phyloP scores from a whole-genome alignment of 2,329 filamentous ascomycete genomes.

The Talaromyces sp. region DNA sequence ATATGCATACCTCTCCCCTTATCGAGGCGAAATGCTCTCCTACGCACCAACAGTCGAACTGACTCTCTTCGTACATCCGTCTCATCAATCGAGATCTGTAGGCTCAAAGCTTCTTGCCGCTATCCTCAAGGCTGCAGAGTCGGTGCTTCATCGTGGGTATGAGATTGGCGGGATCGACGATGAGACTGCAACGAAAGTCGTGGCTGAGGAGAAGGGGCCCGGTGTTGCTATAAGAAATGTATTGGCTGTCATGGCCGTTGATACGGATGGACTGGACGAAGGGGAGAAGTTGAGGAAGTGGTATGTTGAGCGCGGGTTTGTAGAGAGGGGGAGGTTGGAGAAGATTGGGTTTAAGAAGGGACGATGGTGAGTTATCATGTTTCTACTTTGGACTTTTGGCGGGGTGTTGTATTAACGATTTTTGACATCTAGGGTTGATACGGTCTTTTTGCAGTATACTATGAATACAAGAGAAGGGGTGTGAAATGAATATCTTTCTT shows the following conservation, averaged over 20 bases:
- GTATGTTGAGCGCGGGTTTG: conserved; percentile 39
- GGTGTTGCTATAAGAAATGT: conserved; percentile 28
- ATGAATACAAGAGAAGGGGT: not conserved
- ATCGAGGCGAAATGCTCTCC: conserved; percentile 33
- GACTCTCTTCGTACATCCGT: conserved; percentile 38
- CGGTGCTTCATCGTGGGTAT: conserved; percentile 21
- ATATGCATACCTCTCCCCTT: conserved; percentile 36
- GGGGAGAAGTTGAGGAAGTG: conserved; percentile 36
- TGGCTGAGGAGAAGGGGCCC: not conserved
- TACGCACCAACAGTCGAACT: conserved; percentile 43
- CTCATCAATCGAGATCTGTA: conserved; percentile 30
- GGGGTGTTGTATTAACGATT: not conserved
- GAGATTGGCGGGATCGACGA: conserved; percentile 20
- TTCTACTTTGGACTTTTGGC: not conserved
- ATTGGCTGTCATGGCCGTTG: conserved; percentile 39
- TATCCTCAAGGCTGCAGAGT: conserved; percentile 31
- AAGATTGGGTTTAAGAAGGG: conserved; percentile 39
- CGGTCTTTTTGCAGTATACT: conserved; percentile 14
- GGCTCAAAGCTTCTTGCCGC: conserved; percentile 24
- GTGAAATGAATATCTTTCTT: not conserved
- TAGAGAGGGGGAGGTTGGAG: conserved; percentile 37
- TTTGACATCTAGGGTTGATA: not conserved
- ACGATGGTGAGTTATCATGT: conserved; percentile 28
- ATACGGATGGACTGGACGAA: conserved; percentile 28
- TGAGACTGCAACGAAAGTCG: conserved; percentile 13